Conservation (phyloP, 768 basidiomycete genomes). For the Roridomyces roridus region DNA sequence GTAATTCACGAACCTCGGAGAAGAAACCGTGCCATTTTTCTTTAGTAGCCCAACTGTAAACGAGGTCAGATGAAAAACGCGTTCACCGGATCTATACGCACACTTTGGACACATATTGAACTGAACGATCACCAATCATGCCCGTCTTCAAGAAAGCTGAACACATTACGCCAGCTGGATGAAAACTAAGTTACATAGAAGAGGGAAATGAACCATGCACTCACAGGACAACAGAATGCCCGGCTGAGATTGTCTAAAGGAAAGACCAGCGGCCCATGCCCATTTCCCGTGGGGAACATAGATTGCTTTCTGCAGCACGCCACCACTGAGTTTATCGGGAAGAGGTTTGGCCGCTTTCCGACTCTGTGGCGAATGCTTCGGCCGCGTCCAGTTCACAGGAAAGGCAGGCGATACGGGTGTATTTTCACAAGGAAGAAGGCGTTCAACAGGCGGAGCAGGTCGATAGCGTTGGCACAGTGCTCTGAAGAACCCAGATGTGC, state of each 20-base stretch:
- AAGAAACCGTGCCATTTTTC: constrained; percentile 53
- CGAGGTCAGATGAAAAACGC: not conserved
- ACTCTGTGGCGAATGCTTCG: not conserved
- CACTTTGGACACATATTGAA: constrained; percentile 45
- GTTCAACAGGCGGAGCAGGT: not conserved
- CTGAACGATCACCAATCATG: constrained; percentile 28
- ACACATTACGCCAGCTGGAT: constrained; percentile 41
- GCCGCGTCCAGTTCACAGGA: constrained; percentile 15
- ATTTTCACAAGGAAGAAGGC: not conserved
- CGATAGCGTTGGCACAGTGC: constrained; percentile 13
- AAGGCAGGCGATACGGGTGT: not conserved
- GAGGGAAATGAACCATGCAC: not conserved
- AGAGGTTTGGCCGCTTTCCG: not conserved
- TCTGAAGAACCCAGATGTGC: constrained; percentile 6
- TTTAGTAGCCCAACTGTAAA: constrained; percentile 25
- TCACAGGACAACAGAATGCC: constrained; percentile 23
- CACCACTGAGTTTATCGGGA: not conserved
- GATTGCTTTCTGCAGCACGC: constrained; percentile 11
- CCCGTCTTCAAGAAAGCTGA: constrained; percentile 44
- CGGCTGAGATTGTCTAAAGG: constrained; percentile 18
- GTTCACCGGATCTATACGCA: constrained; percentile 24
- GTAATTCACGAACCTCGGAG: constrained; percentile 53
- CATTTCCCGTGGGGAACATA: constrained; percentile 27
- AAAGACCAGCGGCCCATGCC: constrained; percentile 23
- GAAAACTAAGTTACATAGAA: too few relatives aligned